phyloP scores from a whole-genome alignment of 805 yeast species.

The Jamesozyma piceae region DNA sequence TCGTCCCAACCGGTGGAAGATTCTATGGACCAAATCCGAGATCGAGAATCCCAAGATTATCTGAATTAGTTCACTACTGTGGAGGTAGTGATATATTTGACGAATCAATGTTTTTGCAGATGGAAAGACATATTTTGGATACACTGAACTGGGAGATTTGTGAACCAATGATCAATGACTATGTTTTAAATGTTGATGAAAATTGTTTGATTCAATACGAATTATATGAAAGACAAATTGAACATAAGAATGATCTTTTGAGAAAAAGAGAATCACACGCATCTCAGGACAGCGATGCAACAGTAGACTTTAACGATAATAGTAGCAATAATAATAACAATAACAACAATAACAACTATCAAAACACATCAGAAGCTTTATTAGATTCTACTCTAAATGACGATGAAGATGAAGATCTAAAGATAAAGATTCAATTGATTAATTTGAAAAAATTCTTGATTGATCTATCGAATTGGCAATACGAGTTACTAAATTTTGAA shows the following conservation, averaged over 20 bases:
- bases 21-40: slow-evolving; percentile 64
- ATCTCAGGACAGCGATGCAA: slow-evolving; percentile 22
- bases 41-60: slow-evolving; percentile 62
- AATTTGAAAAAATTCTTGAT: slow-evolving; percentile 41
- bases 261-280: slow-evolving; percentile 17
- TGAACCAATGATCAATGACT: slow-evolving; percentile 51
- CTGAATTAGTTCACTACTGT: slow-evolving; percentile 64
- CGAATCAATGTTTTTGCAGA: slow-evolving; percentile 54
- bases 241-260: slow-evolving; percentile 18
- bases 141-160: slow-evolving; percentile 66
- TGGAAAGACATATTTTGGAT: slow-evolving; percentile 66
- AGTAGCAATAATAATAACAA: slow-evolving; percentile 10
- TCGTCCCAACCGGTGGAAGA: slow-evolving; percentile 48
- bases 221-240: slow-evolving; percentile 26
- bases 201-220: slow-evolving; percentile 36
- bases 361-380: slow-evolving; percentile 11
- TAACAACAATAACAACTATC: not conserved
- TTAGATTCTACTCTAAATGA: slow-evolving; percentile 13
- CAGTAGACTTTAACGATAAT: slow-evolving; percentile 18
- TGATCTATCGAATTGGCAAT: slow-evolving; percentile 41
- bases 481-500: slow-evolving; percentile 31
- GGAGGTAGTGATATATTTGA: slow-evolving; percentile 50
- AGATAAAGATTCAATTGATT: slow-evolving; percentile 33
- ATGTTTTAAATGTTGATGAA: slow-evolving; percentile 36
- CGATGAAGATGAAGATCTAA: slow-evolving; percentile 24